These are phyloP conservation scores for Saturnispora zaruensis DNA, from an alignment of 805 yeast genomes.

Conservation along the genomic window DNA sequence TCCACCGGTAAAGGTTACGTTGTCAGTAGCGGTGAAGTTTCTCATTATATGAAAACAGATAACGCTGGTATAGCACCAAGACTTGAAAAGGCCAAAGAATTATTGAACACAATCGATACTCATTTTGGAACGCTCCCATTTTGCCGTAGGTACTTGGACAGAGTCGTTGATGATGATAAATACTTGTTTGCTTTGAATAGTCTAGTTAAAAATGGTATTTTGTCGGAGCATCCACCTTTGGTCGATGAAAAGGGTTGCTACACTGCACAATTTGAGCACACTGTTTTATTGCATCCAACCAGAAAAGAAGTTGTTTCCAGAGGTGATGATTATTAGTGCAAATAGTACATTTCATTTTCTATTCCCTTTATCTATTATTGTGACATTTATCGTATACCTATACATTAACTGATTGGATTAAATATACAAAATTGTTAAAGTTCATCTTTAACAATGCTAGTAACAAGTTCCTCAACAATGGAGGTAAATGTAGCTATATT, in stretches of 20 bases:
- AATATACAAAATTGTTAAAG: slow-evolving; percentile 1
- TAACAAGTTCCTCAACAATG: not conserved
- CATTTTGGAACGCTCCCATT: slow-evolving; percentile 93
- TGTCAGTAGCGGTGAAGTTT: slow-evolving; percentile 78
- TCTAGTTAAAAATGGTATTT: slow-evolving; percentile 77
- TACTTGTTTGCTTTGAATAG: slow-evolving; percentile 80
- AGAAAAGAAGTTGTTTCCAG: slow-evolving; percentile 90
- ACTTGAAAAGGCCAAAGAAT: slow-evolving; percentile 57
- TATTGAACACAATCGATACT: slow-evolving; percentile 61
- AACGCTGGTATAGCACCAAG: slow-evolving; percentile 44
- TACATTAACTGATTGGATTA: not conserved
- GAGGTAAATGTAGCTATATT: not conserved
- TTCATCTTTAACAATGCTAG: slow-evolving; percentile 10
- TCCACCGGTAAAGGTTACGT: slow-evolving; percentile 94
- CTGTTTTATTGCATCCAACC: slow-evolving; percentile 81
- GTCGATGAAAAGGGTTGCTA: slow-evolving; percentile 75
- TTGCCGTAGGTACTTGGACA: slow-evolving; percentile 91
- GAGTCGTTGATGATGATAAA: slow-evolving; percentile 77
- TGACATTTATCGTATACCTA: not conserved
- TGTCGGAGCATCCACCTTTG: slow-evolving; percentile 90
- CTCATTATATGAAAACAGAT: slow-evolving; percentile 76
- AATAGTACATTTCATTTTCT: not conserved
- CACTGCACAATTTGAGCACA: slow-evolving; percentile 97
- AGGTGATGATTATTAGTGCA: slow-evolving; percentile 79
- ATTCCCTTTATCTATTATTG: not conserved